Base-by-base conservation (phyloP, 768 basidiomycete species). In the Paxillus rubicundulus region DNA sequence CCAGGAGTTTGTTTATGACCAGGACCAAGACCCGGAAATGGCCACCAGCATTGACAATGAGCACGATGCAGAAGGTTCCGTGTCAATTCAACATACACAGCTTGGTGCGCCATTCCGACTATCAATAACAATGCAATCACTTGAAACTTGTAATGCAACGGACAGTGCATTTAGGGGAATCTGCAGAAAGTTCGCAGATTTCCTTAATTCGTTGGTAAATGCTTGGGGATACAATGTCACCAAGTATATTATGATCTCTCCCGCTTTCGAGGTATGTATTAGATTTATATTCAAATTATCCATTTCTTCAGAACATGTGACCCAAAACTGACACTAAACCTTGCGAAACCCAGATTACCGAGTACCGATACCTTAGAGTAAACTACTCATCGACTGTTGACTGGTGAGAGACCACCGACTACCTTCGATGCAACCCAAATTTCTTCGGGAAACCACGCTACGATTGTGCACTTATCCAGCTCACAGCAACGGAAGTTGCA, bases 351-450 rank as follows among this genome's bases (percentile, higher is more conserved):
- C n/a, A 69, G 62, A 56, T 71, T 6, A 56, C 47, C 3, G 61
- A 65, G 28, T 55, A 66, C 38, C 43, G 36, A 5, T 68, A 53
- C 39, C 50, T 73, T 21, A 64, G 56, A 43, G 49, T 70, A 14
- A 54, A 62, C 21, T 73, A 69, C 55, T 59, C 54, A 13, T 70
- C 62, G 0, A 47, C 33, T 1, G 50, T 67, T 9, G 58, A 69
- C 53, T 74, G 71, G 72, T 27, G 45, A 9, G 24, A 56, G 18
- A 52, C 50, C 4, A 61, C 56, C 1, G 65, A 75, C 48, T 57
- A 66, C 28, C 57, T 75, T 1, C 52, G 55, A 3, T 70, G 62
- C 55, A 72, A 64, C 47, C 68, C 70, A 8, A 44, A 40, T 0
- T 75, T 74, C 52, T 57, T 62, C 37, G 36, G 54, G 0, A 20